Conservation (phyloP, 306 rosid genomes). For the Casuarina glauca region DNA sequence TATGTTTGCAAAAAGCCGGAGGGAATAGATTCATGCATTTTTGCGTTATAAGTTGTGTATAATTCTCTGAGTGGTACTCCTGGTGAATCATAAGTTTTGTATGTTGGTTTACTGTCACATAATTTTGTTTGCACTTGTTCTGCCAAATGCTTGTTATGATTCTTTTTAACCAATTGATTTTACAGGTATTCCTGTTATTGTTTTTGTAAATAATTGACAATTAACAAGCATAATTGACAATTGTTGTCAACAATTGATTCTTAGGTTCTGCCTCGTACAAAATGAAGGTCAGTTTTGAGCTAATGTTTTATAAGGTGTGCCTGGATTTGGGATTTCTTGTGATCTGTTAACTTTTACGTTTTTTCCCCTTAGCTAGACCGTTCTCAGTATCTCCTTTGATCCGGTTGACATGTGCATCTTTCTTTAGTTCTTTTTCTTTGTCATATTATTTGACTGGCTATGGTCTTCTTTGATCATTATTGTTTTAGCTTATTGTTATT, state of each 20-base stretch:
- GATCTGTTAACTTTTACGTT: not conserved
- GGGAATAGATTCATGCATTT: not conserved
- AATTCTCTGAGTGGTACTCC: not conserved
- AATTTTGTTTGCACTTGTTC: not conserved
- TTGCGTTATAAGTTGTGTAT: not conserved
- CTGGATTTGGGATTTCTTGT: not conserved
- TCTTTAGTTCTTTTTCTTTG: not conserved
- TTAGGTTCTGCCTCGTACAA: not conserved
- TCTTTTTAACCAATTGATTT: slow-evolving; percentile 1
- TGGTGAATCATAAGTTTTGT: not conserved
- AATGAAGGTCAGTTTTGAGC: not conserved
- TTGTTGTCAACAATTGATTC: slow-evolving; percentile 5
- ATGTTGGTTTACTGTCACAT: not conserved
- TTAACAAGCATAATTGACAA: not conserved
- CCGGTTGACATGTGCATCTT: not conserved
- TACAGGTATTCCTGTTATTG: slow-evolving; percentile 1
- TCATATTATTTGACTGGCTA: not conserved
- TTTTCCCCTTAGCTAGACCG: not conserved
- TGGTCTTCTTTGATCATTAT: not conserved
- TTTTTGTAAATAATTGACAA: not conserved
- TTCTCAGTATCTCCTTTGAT: not conserved
- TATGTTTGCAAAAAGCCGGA: not conserved
- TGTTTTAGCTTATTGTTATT: not conserved
- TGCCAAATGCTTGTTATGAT: not conserved
- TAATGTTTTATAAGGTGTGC: not conserved